Percentiles rank a stretch among this genome's conserved stretches.
Conservation (phyloP, 2,329 filamentous ascomycete species). For the Didymella sp. region DNA sequence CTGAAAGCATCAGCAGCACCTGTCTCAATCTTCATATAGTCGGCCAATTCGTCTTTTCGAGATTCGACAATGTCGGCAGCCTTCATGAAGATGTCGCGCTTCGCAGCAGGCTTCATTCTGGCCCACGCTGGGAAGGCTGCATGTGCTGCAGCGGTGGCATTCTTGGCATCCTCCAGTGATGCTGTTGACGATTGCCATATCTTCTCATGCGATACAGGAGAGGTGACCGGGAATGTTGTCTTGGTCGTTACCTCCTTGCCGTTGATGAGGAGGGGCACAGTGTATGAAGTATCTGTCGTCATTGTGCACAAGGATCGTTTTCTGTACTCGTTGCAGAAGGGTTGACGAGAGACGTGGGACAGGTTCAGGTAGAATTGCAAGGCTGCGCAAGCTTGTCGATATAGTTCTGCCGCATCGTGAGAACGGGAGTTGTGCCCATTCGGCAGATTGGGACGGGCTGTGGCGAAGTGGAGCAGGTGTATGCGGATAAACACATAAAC, state of each 20-base stretch:
- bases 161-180: slow-evolving; percentile 61
- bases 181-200: slow-evolving; percentile 64
- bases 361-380: neutral
- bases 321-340: neutral
- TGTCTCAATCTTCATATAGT: slow-evolving; percentile 67
- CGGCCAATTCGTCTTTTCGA: slow-evolving; percentile 65
- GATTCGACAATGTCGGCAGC: slow-evolving; percentile 69
- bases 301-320: neutral
- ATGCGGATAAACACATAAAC: neutral
- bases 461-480: slow-evolving; percentile 7
- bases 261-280: slow-evolving; percentile 58
- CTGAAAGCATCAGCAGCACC: slow-evolving; percentile 55
- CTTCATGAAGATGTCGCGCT: slow-evolving; percentile 73
- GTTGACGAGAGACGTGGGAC: neutral
- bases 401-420: neutral
- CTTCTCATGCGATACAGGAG: slow-evolving; percentile 61
- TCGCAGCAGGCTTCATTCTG: slow-evolving; percentile 64
- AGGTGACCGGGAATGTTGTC: slow-evolving; percentile 63
- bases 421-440: neutral
- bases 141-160: slow-evolving; percentile 67
- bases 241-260: slow-evolving; percentile 57
- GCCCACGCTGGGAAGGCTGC: slow-evolving; percentile 74
- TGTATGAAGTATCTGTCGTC: slow-evolving; percentile 35
- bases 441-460: slow-evolving; percentile 5
- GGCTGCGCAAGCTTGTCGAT: neutral